Percentiles rank a stretch among this genome's conserved stretches.
phyloP scores from a whole-genome alignment of 768 basidiomycete genomes.

The Tephrocybe sp. region DNA sequence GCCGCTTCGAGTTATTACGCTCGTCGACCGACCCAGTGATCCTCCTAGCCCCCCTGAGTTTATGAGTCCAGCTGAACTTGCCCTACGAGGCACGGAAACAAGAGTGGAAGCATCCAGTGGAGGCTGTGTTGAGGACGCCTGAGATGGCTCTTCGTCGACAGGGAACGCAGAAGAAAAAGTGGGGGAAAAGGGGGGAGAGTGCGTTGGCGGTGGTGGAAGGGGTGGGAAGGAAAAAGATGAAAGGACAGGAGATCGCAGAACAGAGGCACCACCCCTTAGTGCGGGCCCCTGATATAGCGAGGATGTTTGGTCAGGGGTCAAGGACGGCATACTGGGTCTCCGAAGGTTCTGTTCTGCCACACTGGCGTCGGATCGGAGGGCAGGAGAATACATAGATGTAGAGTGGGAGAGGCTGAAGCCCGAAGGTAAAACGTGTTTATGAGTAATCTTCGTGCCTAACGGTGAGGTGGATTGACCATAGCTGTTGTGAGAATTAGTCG shows the following conservation, averaged over 20 bases:
- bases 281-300: background rate
- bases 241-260: constrained; percentile 1
- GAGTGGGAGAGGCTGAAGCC: constrained; percentile 23
- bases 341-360: constrained; percentile 16
- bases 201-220: background rate
- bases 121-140: background rate
- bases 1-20: constrained; percentile 16
- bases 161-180: background rate
- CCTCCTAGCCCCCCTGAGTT: constrained; percentile 6
- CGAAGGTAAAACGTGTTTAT: constrained; percentile 5
- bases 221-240: constrained; percentile 8
- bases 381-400: constrained; percentile 24
- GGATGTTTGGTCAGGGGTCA: constrained; percentile 15
- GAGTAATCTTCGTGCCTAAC: constrained; percentile 1
- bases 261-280: constrained; percentile 3
- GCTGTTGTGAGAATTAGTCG: constrained; percentile 16
- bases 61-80: constrained; percentile 19
- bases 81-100: constrained; percentile 13
- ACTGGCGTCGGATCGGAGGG: constrained; percentile 9
- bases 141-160: background rate
- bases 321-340: constrained; percentile 27
- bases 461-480: constrained; percentile 18
- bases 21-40: constrained; percentile 20
- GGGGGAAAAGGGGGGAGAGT: constrained; percentile 12
- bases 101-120: constrained; percentile 2